These are phyloP conservation scores for Diaporthe caulivora DNA, from an alignment of 2,329 filamentous ascomycete species.

Conservation along the genomic window DNA sequence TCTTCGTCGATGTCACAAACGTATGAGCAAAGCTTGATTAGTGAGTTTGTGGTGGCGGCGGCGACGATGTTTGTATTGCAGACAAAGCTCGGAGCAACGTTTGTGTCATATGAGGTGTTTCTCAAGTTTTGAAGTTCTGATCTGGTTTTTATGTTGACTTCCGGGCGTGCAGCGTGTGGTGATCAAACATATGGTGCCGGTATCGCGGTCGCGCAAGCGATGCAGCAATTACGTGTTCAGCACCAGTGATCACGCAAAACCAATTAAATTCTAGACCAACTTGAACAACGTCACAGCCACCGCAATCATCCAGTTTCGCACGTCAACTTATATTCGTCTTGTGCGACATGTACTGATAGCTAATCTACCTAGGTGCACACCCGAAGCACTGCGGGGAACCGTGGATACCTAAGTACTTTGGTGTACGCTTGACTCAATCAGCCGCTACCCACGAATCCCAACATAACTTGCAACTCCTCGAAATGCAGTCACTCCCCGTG, in stretches of 20 bases:
- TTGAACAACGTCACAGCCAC: not conserved
- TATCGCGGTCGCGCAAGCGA: slow-evolving; percentile 21
- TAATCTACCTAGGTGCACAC: slow-evolving; percentile 10
- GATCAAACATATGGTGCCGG: slow-evolving; percentile 7
- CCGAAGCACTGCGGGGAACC: not conserved
- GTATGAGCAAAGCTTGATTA: not conserved
- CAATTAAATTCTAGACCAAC: not conserved
- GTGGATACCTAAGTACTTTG: too few species aligned
- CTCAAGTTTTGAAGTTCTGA: not conserved
- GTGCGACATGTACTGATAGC: not conserved
- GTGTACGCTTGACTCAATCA: too few species aligned
- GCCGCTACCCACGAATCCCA: too few species aligned
- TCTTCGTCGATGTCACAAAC: not conserved
- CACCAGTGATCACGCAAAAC: slow-evolving; percentile 5
- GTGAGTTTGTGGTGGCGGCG: not conserved
- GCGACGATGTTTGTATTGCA: too few species aligned
- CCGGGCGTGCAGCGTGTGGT: not conserved
- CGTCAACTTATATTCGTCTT: not conserved
- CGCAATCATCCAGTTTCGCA: slow-evolving; percentile 5
- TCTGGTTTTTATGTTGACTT: not conserved
- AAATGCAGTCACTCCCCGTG: too few species aligned
- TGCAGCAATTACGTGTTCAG: slow-evolving; percentile 25
- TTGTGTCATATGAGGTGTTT: not conserved
- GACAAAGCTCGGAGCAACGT: not conserved
- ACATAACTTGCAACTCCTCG: too few species aligned